A percentile compares a stretch with the other conserved stretches of the same genome.
These are phyloP conservation scores for Coleophoma crateriformis DNA, from an alignment of 2,329 filamentous ascomycete genomes.

Conservation along the genomic window DNA sequence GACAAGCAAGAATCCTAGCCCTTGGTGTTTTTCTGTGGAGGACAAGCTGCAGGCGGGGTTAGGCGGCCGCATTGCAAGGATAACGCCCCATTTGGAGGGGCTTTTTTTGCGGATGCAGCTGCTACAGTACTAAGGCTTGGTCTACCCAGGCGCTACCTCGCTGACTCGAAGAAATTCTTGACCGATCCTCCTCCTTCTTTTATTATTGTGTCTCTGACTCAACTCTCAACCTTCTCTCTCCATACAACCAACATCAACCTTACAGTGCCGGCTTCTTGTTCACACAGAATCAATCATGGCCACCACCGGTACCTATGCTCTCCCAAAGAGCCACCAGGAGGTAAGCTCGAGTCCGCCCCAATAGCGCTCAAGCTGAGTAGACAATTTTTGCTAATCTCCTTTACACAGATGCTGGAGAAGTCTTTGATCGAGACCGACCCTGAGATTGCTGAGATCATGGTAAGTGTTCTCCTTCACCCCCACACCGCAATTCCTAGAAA, in stretches of 20 bases:
- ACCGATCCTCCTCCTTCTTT: too few relatives aligned
- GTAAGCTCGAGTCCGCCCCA: constrained; percentile 34
- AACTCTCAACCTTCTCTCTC: neutral
- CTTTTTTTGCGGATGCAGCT: too few relatives aligned
- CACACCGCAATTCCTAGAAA: too few relatives aligned
- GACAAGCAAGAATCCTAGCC: too few relatives aligned
- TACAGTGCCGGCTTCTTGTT: neutral
- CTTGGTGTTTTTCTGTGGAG: too few relatives aligned
- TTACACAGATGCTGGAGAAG: constrained; percentile 88
- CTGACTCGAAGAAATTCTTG: too few relatives aligned
- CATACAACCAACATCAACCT: neutral
- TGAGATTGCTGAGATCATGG: constrained; percentile 96
- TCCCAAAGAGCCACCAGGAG: constrained; percentile 61
- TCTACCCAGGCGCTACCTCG: too few relatives aligned
- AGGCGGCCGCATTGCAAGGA: too few relatives aligned
- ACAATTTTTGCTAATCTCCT: constrained; percentile 27
- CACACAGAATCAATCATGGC: constrained; percentile 4
- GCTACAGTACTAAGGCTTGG: too few relatives aligned
- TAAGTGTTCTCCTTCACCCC: constrained; percentile 36
- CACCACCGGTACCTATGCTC: constrained; percentile 43
- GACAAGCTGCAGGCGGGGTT: too few relatives aligned
- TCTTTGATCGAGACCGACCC: constrained; percentile 86
- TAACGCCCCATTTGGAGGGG: too few relatives aligned
- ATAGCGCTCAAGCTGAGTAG: constrained; percentile 6
- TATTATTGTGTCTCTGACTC: neutral